Conservation (phyloP, 306 rosid genomes). For the Medicago lupulina region DNA sequence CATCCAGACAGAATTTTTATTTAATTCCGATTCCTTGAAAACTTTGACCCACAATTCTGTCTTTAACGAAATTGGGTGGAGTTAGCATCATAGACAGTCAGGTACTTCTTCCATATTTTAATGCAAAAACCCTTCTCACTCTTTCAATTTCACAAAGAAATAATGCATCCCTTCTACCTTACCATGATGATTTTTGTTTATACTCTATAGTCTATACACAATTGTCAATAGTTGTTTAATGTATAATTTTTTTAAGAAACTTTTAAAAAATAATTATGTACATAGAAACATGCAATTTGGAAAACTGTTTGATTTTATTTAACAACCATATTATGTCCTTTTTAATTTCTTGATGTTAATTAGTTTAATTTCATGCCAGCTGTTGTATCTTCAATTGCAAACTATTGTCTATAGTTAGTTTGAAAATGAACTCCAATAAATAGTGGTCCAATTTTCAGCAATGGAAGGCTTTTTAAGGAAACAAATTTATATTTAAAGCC, state of each 20-base stretch:
- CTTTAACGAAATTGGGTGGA: slow-evolving; percentile 58
- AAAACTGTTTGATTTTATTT: slow-evolving; percentile 32
- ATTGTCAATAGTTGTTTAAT: slow-evolving; percentile 41
- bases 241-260: slow-evolving; percentile 20
- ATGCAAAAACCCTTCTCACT: slow-evolving; percentile 42
- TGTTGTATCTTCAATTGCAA: slow-evolving; percentile 40
- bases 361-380: slow-evolving; percentile 46
- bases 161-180: slow-evolving; percentile 40
- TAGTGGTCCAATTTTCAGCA: slow-evolving; percentile 24
- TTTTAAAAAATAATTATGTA: background rate
- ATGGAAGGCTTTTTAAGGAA: slow-evolving; percentile 16
- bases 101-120: slow-evolving; percentile 48
- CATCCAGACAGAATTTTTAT: slow-evolving; percentile 56
- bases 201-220: slow-evolving; percentile 20
- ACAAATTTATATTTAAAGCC: slow-evolving; percentile 10
- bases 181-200: slow-evolving; percentile 35
- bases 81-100: slow-evolving; percentile 53
- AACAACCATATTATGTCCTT: slow-evolving; percentile 28
- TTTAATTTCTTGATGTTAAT: slow-evolving; percentile 33
- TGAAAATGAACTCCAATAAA: slow-evolving; percentile 29
- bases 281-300: slow-evolving; percentile 33
- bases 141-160: slow-evolving; percentile 35
- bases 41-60: slow-evolving; percentile 94
- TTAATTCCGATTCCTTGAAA: slow-evolving; percentile 61
- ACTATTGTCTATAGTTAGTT: slow-evolving; percentile 40